phyloP scores from a whole-genome alignment of 306 rosid species.

The Vigna trinervia region DNA sequence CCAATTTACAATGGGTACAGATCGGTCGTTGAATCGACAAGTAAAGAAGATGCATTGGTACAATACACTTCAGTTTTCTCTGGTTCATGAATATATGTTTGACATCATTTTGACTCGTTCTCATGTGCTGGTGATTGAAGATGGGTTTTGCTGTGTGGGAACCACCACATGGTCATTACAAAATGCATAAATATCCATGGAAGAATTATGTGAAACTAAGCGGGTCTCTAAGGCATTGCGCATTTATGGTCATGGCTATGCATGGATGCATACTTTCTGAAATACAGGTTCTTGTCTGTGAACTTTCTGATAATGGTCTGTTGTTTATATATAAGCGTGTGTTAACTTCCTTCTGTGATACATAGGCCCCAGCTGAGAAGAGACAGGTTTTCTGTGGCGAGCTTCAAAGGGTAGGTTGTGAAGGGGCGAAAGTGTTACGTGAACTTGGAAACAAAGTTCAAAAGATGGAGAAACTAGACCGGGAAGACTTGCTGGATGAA shows the following conservation, averaged over 20 bases:
- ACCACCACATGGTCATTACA: conserved; percentile 94
- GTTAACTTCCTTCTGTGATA: conserved; percentile 25
- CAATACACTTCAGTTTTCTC: conserved; percentile 27
- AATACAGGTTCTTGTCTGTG: conserved; percentile 70
- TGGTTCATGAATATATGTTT: conserved; percentile 3
- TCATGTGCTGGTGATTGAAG: conserved; percentile 51
- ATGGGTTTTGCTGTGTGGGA: conserved; percentile 98
- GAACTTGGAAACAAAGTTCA: conserved; percentile 85
- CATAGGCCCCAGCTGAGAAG: conserved; percentile 84
- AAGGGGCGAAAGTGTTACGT: conserved; percentile 82
- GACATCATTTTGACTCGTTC: conserved; percentile 35
- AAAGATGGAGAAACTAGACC: conserved; percentile 77
- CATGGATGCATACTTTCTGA: conserved; percentile 97
- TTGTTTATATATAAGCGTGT: background rate
- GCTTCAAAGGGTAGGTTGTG: conserved; percentile 75
- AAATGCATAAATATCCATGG: conserved; percentile 84
- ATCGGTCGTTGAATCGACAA: conserved; percentile 80
- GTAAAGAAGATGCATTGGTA: conserved; percentile 94
- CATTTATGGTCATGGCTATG: conserved; percentile 91
- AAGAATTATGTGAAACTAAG: conserved; percentile 85
- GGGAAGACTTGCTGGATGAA: conserved; percentile 60
- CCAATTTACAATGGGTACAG: conserved; percentile 85
- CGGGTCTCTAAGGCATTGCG: conserved; percentile 89
- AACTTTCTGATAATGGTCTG: background rate
- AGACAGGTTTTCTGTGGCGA: conserved; percentile 72